Evolutionary conservation across 1,139 yeast species (phyloP).

Genomic region (Saccharomycopsis hybrid): DNA sequence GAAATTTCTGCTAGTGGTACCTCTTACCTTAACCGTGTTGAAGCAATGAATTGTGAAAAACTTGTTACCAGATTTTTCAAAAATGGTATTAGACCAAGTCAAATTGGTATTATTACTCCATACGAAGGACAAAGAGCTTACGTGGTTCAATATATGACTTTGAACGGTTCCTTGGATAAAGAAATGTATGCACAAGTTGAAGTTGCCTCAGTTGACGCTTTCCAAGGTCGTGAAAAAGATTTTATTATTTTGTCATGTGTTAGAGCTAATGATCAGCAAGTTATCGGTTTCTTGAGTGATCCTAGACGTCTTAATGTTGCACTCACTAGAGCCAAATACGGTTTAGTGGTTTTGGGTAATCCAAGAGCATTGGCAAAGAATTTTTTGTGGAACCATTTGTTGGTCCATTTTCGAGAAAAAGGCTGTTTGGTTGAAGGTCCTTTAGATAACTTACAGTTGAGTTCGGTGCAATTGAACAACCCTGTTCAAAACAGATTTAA

Average conservation of each 20-base stretch:
- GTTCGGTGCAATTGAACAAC: conserved; percentile 25
- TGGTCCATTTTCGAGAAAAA: conserved; percentile 72
- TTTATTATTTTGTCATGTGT: conserved; percentile 86
- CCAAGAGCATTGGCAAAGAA: conserved; percentile 72
- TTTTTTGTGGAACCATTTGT: conserved; percentile 70
- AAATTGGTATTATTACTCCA: conserved; percentile 91
- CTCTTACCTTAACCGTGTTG: conserved; percentile 81
- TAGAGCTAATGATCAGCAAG: conserved; percentile 77
- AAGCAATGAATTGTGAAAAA: conserved; percentile 86
- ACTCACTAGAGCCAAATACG: conserved; percentile 83
- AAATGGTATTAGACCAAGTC: conserved; percentile 75
- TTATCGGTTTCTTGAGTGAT: conserved; percentile 83
- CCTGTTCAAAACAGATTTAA: conserved; percentile 15
- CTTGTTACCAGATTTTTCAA: conserved; percentile 65
- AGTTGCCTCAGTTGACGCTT: conserved; percentile 90
- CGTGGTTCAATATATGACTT: conserved; percentile 68
- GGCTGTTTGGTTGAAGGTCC: conserved; percentile 94
- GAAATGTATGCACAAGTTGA: conserved; percentile 69
- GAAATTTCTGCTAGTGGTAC: conserved; percentile 81
- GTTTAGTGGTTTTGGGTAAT: conserved; percentile 76
- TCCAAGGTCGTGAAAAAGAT: conserved; percentile 95
- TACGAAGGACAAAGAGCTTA: conserved; percentile 92
- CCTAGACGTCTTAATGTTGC: conserved; percentile 92
- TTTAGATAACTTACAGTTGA: conserved; percentile 65
- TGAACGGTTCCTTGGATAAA: conserved; percentile 63